Evolutionary conservation across 345 rosid species (phyloP).

Genomic region (Abelmoschus esculentus): DNA sequence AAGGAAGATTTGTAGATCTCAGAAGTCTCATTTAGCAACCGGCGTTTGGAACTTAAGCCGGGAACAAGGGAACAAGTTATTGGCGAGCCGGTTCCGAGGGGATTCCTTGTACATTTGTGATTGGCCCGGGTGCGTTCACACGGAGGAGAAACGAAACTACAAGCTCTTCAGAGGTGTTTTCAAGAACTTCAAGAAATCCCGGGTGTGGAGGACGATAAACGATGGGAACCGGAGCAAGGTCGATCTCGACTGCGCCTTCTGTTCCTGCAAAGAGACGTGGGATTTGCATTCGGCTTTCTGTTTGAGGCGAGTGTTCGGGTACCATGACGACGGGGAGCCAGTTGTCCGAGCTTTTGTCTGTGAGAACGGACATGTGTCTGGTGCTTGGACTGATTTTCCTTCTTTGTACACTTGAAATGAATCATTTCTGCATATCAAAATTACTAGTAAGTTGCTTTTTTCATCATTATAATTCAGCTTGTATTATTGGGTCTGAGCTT

Average conservation of each 20-base stretch:
- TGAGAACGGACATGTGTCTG: slow-evolving; percentile 94
- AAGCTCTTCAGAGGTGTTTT: slow-evolving; percentile 88
- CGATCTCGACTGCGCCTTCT: slow-evolving; percentile 66
- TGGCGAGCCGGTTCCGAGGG: slow-evolving; percentile 81
- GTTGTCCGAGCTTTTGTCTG: slow-evolving; percentile 95
- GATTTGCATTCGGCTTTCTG: slow-evolving; percentile 89
- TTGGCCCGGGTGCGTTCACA: slow-evolving; percentile 89
- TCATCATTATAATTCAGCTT: background rate
- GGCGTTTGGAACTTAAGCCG: slow-evolving; percentile 73
- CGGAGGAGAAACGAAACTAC: slow-evolving; percentile 73
- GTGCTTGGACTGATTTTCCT: slow-evolving; percentile 84
- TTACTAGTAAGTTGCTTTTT: background rate
- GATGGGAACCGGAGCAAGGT: slow-evolving; percentile 63
- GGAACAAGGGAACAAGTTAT: slow-evolving; percentile 79
- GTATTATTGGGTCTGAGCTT: background rate
- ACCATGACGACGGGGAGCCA: slow-evolving; percentile 91
- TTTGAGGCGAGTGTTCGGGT: slow-evolving; percentile 64
- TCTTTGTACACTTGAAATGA: slow-evolving; percentile 39
- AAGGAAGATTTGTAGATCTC: slow-evolving; percentile 37
- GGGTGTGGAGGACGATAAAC: slow-evolving; percentile 82
- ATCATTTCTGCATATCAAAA: background rate
- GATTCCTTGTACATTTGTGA: slow-evolving; percentile 79
- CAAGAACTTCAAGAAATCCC: slow-evolving; percentile 70
- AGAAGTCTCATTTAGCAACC: slow-evolving; percentile 63
- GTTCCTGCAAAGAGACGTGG: slow-evolving; percentile 72